phyloP scores from a whole-genome alignment of 192 early-diverging fungal species.

The Backusella mclennaniae region DNA sequence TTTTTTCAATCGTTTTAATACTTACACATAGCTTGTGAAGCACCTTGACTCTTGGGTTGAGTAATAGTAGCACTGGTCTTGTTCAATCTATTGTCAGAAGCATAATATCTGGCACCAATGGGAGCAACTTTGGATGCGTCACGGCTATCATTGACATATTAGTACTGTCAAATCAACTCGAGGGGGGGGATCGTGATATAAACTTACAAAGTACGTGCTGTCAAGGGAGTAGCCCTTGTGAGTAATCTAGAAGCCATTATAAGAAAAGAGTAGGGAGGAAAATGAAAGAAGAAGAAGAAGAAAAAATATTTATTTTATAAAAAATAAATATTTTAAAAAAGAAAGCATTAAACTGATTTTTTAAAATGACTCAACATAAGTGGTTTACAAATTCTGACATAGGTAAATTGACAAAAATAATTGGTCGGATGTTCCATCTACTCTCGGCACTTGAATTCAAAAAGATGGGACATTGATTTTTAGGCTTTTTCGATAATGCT shows the following conservation, averaged over 20 bases:
- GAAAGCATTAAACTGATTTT: background rate
- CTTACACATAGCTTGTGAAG: slow-evolving; percentile 96
- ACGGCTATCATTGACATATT: background rate
- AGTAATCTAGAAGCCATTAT: slow-evolving; percentile 26
- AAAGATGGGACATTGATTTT: background rate
- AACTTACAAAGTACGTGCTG: slow-evolving; percentile 19
- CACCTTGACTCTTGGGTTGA: slow-evolving; percentile 91
- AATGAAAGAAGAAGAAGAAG: background rate
- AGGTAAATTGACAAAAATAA: background rate
- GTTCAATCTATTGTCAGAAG: slow-evolving; percentile 63
- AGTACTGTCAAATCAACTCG: background rate
- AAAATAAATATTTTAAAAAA: background rate
- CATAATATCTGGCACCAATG: slow-evolving; percentile 23
- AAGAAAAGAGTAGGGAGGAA: slow-evolving; percentile 1
- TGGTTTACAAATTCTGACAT: slow-evolving; percentile 7
- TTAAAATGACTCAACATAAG: background rate
- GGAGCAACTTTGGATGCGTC: background rate
- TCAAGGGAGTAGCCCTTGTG: slow-evolving; percentile 11
- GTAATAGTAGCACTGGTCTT: slow-evolving; percentile 87
- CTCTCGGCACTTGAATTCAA: background rate
- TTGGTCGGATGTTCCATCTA: background rate
- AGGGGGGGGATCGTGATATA: too few species aligned
- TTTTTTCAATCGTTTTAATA: background rate
- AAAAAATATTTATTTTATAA: background rate
- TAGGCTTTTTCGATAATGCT: background rate